Conservation (phyloP, 768 basidiomycete genomes). For the Suillus discolor region DNA sequence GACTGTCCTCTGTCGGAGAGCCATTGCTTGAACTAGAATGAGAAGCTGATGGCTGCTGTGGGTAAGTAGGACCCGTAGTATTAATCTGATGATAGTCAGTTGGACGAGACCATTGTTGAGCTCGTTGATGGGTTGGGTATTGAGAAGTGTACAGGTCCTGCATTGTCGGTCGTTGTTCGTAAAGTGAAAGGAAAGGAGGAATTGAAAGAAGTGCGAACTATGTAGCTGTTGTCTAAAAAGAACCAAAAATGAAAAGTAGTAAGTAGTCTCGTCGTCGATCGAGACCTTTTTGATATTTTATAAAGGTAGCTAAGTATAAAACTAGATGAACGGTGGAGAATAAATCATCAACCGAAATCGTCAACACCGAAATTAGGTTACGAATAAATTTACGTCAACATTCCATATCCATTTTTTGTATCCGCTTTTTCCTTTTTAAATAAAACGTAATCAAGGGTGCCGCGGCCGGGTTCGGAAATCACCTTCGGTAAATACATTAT, state of each 20-base stretch:
- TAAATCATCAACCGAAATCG: constrained; percentile 26
- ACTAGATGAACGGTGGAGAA: constrained; percentile 37
- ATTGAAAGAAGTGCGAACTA: constrained; percentile 32
- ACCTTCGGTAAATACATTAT: constrained; percentile 27
- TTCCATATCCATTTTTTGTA: constrained; percentile 32
- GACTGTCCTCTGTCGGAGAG: constrained; percentile 46
- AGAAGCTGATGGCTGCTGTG: constrained; percentile 35
- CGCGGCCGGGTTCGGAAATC: constrained; percentile 43
- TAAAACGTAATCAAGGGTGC: constrained; percentile 38
- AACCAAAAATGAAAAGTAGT: constrained; percentile 24
- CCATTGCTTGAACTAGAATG: constrained; percentile 44
- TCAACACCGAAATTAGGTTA: constrained; percentile 36
- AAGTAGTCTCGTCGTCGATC: constrained; percentile 34
- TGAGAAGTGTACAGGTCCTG: constrained; percentile 50
- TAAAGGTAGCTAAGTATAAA: constrained; percentile 38
- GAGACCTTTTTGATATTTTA: constrained; percentile 18
- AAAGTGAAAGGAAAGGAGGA: constrained; percentile 37
- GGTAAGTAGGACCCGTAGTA: constrained; percentile 36
- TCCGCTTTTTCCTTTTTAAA: constrained; percentile 30
- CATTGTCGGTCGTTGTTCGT: constrained; percentile 41
- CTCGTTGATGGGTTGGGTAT: constrained; percentile 41
- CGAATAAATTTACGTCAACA: constrained; percentile 29
- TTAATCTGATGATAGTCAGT: constrained; percentile 39
- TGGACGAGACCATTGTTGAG: constrained; percentile 39
- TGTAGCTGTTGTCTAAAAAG: constrained; percentile 27